A percentile compares a stretch with the other conserved stretches of the same genome.
Evolutionary conservation across 129 eudicot species (phyloP).

Genomic region (Escallonia rubra): DNA sequence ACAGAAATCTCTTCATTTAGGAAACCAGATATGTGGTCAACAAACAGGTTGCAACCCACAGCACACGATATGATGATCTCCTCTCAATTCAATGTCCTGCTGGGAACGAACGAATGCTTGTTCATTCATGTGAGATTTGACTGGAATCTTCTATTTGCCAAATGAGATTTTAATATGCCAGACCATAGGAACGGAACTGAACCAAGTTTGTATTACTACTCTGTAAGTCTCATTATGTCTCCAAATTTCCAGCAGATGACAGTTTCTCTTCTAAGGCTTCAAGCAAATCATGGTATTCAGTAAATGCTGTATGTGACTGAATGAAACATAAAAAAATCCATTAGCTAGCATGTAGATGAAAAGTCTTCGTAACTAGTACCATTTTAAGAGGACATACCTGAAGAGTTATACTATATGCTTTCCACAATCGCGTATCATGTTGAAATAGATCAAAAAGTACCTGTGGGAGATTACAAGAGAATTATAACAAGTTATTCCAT

Average conservation of each 20-base stretch:
- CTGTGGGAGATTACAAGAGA: slow-evolving; percentile 32
- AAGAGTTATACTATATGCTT: slow-evolving; percentile 69
- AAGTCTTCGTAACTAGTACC: too few relatives aligned
- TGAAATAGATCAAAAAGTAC: slow-evolving; percentile 88
- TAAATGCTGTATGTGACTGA: slow-evolving; percentile 74
- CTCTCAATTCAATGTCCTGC: too few relatives aligned
- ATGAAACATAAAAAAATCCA: slow-evolving; percentile 11
- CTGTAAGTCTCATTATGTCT: slow-evolving; percentile 23
- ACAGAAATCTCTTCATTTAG: background rate
- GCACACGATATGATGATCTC: too few relatives aligned
- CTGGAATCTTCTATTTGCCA: background rate
- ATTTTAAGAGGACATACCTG: slow-evolving; percentile 36
- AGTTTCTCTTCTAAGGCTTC: slow-evolving; percentile 74
- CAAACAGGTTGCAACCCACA: too few relatives aligned
- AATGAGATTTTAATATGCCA: background rate
- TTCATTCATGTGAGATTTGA: background rate
- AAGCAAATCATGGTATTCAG: slow-evolving; percentile 82
- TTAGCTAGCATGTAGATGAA: slow-evolving; percentile 5
- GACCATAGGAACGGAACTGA: background rate
- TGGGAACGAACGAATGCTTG: background rate
- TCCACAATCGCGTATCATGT: slow-evolving; percentile 85
- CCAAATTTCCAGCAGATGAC: slow-evolving; percentile 45
- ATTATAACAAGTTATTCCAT: background rate
- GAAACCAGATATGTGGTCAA: too few relatives aligned
- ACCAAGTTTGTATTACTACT: slow-evolving; percentile 8